Conservation (phyloP, 2,329 filamentous ascomycete species). For the Monilinia fructigena region DNA sequence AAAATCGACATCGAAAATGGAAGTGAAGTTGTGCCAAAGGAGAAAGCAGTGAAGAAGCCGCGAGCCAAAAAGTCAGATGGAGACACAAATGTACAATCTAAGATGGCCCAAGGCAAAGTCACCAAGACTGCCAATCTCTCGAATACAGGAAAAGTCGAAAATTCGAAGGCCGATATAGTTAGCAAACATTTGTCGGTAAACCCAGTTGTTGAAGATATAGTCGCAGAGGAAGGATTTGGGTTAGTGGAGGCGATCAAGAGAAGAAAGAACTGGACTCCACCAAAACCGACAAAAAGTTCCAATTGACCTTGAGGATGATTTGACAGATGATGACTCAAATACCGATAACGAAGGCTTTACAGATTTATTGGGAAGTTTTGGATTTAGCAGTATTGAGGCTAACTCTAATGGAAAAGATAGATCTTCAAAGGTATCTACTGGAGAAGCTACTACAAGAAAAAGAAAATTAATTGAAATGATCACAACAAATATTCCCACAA, state of each 20-base stretch:
- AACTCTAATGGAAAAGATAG: conserved; percentile 24
- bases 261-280: conserved; percentile 67
- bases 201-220: neutral
- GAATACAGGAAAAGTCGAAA: conserved; percentile 27
- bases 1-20: conserved; percentile 26
- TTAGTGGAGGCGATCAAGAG: conserved; percentile 51
- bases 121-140: conserved; percentile 38
- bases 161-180: conserved; percentile 25
- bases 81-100: conserved; percentile 37
- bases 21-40: conserved; percentile 22
- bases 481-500: conserved; percentile 38
- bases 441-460: conserved; percentile 46
- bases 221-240: conserved; percentile 28
- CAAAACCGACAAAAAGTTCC: conserved; percentile 44
- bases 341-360: conserved; percentile 37
- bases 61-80: conserved; percentile 31
- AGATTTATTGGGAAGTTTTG: conserved; percentile 44
- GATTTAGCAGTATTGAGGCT: conserved; percentile 39
- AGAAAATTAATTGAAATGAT: conserved; percentile 57
- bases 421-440: neutral
- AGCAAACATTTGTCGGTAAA: conserved; percentile 21
- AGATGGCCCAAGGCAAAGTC: conserved; percentile 39
- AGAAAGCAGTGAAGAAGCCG: conserved; percentile 24
- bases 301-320: neutral
- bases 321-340: conserved; percentile 9